Evolutionary conservation across 106 monocot genomes (phyloP).

Genomic region (Narthecium ossifragum): DNA sequence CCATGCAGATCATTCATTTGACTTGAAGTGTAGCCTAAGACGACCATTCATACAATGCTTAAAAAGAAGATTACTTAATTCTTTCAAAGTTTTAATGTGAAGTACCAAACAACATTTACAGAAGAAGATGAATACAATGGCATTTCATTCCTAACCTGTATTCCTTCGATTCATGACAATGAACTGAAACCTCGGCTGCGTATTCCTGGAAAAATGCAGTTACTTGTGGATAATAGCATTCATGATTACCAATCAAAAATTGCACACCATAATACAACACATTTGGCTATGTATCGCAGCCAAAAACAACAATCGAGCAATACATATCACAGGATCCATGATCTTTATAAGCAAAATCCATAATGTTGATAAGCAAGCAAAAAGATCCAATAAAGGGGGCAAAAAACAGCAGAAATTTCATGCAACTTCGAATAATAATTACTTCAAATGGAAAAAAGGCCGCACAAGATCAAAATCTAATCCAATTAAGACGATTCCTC

Average conservation of each 20-base stretch:
- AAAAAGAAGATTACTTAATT: too few species aligned
- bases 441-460: too few species aligned
- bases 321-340: background rate
- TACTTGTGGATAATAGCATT: background rate
- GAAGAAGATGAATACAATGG: background rate
- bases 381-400: background rate
- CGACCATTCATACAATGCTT: too few species aligned
- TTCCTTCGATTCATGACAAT: conserved; percentile 92
- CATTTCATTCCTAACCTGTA: conserved; percentile 41
- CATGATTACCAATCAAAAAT: background rate
- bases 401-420: background rate
- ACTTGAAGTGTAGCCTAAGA: too few species aligned
- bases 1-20: too few species aligned
- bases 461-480: too few species aligned
- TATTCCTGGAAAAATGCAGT: conserved; percentile 66
- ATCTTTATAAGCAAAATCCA: background rate
- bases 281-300: too few species aligned
- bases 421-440: background rate
- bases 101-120: too few species aligned
- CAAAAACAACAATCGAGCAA: too few species aligned
- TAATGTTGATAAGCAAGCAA: background rate
- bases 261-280: background rate
- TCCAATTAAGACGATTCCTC: too few species aligned
- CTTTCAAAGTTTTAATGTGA: too few species aligned
- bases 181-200: conserved; percentile 92